Evolutionary conservation across 1,284 basidiomycete species (phyloP), one percentile per base, ranked within the genome.

Genomic region (Sparassis latifolia): DNA sequence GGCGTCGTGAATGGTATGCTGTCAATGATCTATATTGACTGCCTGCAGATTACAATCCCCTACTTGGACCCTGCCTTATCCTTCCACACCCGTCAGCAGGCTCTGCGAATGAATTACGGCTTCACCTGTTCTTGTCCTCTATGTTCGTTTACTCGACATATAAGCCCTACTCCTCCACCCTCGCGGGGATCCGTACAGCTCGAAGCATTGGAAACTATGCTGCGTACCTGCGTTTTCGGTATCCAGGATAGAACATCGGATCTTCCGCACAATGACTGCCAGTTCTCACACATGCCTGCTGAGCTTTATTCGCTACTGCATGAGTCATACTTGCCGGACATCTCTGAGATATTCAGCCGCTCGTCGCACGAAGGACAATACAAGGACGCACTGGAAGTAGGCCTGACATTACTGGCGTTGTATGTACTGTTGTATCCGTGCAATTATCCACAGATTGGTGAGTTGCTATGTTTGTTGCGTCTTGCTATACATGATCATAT

Each of bases 391-490:
- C 58, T 84, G n/a, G 60, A 73, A 28, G 64, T 69, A 12, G 86
- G 87, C 6, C 59, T 73, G 31, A 75, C 76, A 2, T 67, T 88
- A 20, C 68, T 87, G 10, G 80, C 82, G 1, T 67, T 86, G 6
- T 89, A 90, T 63, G 58, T 74, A 5, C 60, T 84, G 50, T 67
- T 88, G 33, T 90, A 90, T 60, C 85, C 87, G 2, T 68, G 66
- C 3, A 82, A 82, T 57, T 89, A 87, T 63, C 87, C 87, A 32
- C 84, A 88, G 58, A 85, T 82, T n/a, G 87, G 87, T 86, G 48
- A 57, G 76, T 67, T 32, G 39, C 20, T 29, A 29, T 29, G 7
- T 45, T 30, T 53, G 27, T 29, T 35, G 47, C 41, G 37, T 35
- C 10, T 50, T 39, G 49, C 38, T 30, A 31, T 40, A 3, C 4